Percentiles rank a stretch among this genome's conserved stretches.
Evolutionary conservation across 2,329 filamentous ascomycete species (phyloP).

Genomic region (Fusarium sp.): DNA sequence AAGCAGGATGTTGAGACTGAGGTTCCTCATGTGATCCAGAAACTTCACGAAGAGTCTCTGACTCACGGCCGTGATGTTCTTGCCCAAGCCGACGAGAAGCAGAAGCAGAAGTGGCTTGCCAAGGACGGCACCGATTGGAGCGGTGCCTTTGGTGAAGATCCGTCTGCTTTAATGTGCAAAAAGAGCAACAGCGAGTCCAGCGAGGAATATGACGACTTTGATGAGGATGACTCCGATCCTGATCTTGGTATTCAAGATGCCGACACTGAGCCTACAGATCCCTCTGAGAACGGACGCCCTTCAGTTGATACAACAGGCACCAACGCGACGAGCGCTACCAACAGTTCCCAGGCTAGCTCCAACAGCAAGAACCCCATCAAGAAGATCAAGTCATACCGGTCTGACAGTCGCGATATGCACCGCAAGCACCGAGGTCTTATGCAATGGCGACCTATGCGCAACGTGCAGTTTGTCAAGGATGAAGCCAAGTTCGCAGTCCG

Average conservation of each 20-base stretch:
- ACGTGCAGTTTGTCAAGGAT: conserved; percentile 87
- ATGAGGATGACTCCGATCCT: conserved; percentile 56
- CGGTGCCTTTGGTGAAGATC: conserved; percentile 85
- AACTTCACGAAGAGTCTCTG: conserved; percentile 84
- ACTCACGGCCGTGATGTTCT: conserved; percentile 85
- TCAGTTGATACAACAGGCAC: conserved; percentile 55
- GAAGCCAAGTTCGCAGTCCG: conserved; percentile 83
- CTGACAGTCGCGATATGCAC: conserved; percentile 79
- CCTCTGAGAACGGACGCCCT: conserved; percentile 46
- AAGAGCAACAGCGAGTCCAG: conserved; percentile 48
- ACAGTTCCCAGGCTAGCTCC: conserved; percentile 48
- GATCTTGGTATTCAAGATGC: conserved; percentile 72
- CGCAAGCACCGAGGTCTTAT: conserved; percentile 90
- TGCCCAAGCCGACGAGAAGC: conserved; percentile 75
- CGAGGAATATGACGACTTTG: conserved; percentile 56
- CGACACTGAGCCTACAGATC: conserved; percentile 47
- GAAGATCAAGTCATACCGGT: conserved; percentile 72
- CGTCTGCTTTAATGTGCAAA: conserved; percentile 61
- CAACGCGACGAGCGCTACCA: conserved; percentile 49
- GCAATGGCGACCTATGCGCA: conserved; percentile 94
- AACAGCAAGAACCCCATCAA: conserved; percentile 65
- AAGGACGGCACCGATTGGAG: conserved; percentile 88
- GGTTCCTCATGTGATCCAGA: conserved; percentile 76
- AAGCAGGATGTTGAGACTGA: conserved; percentile 76
- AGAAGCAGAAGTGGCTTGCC: conserved; percentile 81